Percentiles rank a stretch among this genome's conserved stretches.
phyloP scores from a whole-genome alignment of 352 stramenopile genomes.

The Pythium dissotocum region DNA sequence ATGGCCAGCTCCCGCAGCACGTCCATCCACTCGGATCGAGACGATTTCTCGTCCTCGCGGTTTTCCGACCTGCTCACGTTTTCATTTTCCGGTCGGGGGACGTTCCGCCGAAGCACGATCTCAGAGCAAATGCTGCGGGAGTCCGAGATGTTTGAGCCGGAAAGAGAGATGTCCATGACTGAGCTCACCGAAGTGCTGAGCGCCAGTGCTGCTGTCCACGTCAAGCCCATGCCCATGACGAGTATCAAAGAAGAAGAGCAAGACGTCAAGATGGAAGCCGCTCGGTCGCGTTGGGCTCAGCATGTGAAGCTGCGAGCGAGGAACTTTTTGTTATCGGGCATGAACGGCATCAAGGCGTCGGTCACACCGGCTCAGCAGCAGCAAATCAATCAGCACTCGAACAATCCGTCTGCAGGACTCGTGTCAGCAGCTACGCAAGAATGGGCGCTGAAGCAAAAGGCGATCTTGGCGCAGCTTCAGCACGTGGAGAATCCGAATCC shows the following conservation, averaged over 20 bases:
- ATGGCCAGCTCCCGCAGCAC: conserved; percentile 77
- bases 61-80: conserved; percentile 45
- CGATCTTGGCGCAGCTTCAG: conserved; percentile 59
- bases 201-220: conserved; percentile 47
- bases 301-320: conserved; percentile 84
- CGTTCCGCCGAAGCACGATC: conserved; percentile 76
- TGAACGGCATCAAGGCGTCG: conserved; percentile 13
- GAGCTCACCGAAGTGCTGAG: conserved; percentile 81
- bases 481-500: conserved; percentile 15
- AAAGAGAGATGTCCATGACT: conserved; percentile 68
- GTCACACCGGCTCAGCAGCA: conserved; percentile 14
- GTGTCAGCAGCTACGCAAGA: conserved; percentile 57
- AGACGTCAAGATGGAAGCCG: conserved; percentile 79
- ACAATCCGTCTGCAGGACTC: conserved; percentile 16
- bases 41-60: conserved; percentile 50
- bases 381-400: conserved; percentile 7
- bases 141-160: conserved; percentile 81
- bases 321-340: conserved; percentile 72
- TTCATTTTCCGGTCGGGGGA: conserved; percentile 82
- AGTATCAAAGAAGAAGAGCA: conserved; percentile 88
- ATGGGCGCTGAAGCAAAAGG: conserved; percentile 78
- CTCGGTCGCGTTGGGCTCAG: conserved; percentile 81
- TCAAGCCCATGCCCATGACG: conserved; percentile 73
- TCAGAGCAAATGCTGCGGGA: conserved; percentile 86
- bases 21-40: conserved; percentile 69